Evolutionary conservation across 1,139 yeast genomes (phyloP).

Genomic region (Taphrina deformans): DNA sequence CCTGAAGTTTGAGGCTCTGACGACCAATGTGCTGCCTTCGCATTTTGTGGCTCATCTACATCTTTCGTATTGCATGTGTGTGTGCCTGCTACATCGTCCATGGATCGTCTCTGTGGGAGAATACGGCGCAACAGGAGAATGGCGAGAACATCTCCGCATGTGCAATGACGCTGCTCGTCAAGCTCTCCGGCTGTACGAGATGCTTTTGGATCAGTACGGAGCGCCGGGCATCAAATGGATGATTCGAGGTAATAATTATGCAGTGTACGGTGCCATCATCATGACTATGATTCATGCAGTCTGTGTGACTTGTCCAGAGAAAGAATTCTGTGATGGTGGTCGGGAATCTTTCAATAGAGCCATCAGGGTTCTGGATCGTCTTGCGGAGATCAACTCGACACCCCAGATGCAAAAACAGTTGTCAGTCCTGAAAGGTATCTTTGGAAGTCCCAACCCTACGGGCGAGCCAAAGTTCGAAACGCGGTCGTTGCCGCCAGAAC

Average conservation of each 20-base stretch:
- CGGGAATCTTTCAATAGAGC: constrained; percentile 18
- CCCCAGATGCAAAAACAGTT: constrained; percentile 19
- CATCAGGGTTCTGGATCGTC: constrained; percentile 16
- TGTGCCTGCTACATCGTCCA: constrained; percentile 70
- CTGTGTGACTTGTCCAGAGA: constrained; percentile 28
- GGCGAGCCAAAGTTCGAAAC: constrained; percentile 1
- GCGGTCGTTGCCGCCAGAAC: constrained; percentile 16
- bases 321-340: constrained; percentile 19
- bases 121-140: constrained; percentile 24
- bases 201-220: constrained; percentile 19
- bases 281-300: constrained; percentile 30
- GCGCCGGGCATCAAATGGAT: constrained; percentile 22
- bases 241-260: constrained; percentile 23
- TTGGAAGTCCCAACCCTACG: neutral
- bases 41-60: constrained; percentile 55
- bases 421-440: constrained; percentile 7
- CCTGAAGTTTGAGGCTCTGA: neutral
- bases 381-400: constrained; percentile 14
- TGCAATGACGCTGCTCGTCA: constrained; percentile 25
- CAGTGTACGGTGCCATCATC: constrained; percentile 25
- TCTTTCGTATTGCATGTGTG: constrained; percentile 70
- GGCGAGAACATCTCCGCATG: constrained; percentile 20
- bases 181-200: constrained; percentile 4
- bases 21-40: constrained; percentile 2
- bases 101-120: constrained; percentile 41